These are phyloP conservation scores for Hemileccinum impolitum DNA, from an alignment of 768 basidiomycete species.

Conservation along the genomic window DNA sequence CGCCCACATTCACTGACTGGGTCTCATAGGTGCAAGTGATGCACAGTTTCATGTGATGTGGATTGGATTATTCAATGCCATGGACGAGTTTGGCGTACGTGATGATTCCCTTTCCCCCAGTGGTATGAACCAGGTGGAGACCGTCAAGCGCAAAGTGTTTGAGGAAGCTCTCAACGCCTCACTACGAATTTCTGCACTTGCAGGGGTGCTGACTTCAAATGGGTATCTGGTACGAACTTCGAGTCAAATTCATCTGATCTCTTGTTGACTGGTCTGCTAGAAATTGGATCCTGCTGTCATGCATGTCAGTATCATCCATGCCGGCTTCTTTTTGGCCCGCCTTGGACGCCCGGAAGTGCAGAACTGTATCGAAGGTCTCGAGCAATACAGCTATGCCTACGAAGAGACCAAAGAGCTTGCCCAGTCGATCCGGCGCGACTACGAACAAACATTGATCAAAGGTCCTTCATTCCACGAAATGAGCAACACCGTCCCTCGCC, in stretches of 20 bases:
- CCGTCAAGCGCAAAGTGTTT: constrained; percentile 62
- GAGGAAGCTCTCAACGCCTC: constrained; percentile 86
- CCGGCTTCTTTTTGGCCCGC: constrained; percentile 77
- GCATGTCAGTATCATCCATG: constrained; percentile 81
- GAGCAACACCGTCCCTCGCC: constrained; percentile 33
- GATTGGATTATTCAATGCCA: constrained; percentile 76
- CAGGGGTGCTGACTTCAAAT: constrained; percentile 80
- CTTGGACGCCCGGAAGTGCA: constrained; percentile 79
- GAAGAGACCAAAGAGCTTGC: constrained; percentile 83
- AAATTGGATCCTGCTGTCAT: constrained; percentile 86
- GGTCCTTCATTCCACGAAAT: constrained; percentile 41
- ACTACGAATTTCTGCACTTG: constrained; percentile 83
- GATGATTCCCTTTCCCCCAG: constrained; percentile 43
- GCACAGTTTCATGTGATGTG: constrained; percentile 92
- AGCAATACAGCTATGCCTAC: constrained; percentile 86
- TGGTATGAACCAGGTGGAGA: constrained; percentile 59
- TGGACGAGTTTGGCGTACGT: constrained; percentile 82
- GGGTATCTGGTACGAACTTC: constrained; percentile 75
- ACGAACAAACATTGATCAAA: constrained; percentile 38
- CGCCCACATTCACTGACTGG: neutral
- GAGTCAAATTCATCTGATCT: constrained; percentile 7
- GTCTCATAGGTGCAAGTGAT: constrained; percentile 64
- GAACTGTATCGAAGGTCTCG: constrained; percentile 80
- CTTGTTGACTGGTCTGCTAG: constrained; percentile 31
- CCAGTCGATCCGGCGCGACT: constrained; percentile 53